A percentile compares a stretch with the other conserved stretches of the same genome.
Evolutionary conservation across 805 yeast species (phyloP).

Genomic region (Myxozyma vanderwaltii): DNA sequence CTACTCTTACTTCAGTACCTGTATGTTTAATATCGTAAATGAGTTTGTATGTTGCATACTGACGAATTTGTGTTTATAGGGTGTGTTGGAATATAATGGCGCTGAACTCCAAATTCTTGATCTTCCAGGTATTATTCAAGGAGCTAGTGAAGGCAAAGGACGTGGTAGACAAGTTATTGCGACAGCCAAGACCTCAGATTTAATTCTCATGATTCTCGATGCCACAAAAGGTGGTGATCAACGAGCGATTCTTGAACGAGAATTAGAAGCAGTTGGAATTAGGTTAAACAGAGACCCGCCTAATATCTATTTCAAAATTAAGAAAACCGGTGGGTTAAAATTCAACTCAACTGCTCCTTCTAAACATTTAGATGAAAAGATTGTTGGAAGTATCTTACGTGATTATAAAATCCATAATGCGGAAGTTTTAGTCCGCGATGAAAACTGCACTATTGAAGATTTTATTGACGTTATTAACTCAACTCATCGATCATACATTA

Average conservation of each 20-base stretch:
- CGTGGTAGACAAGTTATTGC: conserved; percentile 97
- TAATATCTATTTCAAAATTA: conserved; percentile 72
- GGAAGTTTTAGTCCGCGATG: conserved; percentile 87
- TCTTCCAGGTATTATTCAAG: conserved; percentile 94
- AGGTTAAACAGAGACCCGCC: conserved; percentile 82
- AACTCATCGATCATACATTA: conserved; percentile 81
- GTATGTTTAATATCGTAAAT: background rate
- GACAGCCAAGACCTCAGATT: conserved; percentile 88
- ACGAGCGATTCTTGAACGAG: conserved; percentile 80
- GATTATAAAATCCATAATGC: conserved; percentile 74
- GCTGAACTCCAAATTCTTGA: conserved; percentile 98
- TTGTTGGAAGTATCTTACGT: conserved; percentile 71
- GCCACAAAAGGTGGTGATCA: conserved; percentile 94
- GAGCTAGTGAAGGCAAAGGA: conserved; percentile 96
- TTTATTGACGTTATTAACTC: conserved; percentile 90
- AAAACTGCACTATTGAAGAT: conserved; percentile 86
- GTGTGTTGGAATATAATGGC: conserved; percentile 91
- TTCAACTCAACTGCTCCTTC: conserved; percentile 81
- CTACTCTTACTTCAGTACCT: conserved; percentile 94
- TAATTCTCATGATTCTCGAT: conserved; percentile 89
- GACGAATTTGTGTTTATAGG: conserved; percentile 40
- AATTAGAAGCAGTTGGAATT: conserved; percentile 91
- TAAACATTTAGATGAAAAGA: conserved; percentile 74
- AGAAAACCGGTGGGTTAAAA: conserved; percentile 90
- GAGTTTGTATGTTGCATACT: too few relatives aligned